Conservation (phyloP, 495 filamentous ascomycete genomes). For the Podospora didyma region DNA sequence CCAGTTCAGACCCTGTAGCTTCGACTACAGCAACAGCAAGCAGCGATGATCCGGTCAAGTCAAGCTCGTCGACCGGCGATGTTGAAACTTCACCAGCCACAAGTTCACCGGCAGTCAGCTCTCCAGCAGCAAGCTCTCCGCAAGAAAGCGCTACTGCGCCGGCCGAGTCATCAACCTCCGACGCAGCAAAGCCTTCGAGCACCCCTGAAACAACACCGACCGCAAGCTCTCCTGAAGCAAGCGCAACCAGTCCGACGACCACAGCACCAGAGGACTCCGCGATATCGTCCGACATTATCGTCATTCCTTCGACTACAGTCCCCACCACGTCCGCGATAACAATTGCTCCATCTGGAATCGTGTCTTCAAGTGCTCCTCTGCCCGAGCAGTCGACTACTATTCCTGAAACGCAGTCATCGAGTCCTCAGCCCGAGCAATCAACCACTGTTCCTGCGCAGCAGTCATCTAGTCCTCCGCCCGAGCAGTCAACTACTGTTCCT, state of each 20-base stretch:
- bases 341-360: slow-evolving; percentile 14
- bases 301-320: background rate
- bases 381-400: no score
- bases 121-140: background rate
- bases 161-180: background rate
- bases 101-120: background rate
- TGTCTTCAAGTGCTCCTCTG: no score
- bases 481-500: no score
- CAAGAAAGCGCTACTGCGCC: background rate
- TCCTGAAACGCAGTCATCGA: no score
- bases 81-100: background rate
- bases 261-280: background rate
- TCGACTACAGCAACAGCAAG: background rate
- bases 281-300: background rate
- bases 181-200: background rate
- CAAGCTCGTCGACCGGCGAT: background rate
- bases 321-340: slow-evolving; percentile 25
- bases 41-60: background rate
- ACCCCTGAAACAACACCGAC: background rate
- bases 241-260: background rate
- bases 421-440: no score
- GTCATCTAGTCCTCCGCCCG: no score
- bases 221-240: background rate
- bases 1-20: background rate
- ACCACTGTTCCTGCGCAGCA: no score